Evolutionary conservation across 192 early-diverging fungal genomes (phyloP).

Genomic region (Backusella tuberculispora): DNA sequence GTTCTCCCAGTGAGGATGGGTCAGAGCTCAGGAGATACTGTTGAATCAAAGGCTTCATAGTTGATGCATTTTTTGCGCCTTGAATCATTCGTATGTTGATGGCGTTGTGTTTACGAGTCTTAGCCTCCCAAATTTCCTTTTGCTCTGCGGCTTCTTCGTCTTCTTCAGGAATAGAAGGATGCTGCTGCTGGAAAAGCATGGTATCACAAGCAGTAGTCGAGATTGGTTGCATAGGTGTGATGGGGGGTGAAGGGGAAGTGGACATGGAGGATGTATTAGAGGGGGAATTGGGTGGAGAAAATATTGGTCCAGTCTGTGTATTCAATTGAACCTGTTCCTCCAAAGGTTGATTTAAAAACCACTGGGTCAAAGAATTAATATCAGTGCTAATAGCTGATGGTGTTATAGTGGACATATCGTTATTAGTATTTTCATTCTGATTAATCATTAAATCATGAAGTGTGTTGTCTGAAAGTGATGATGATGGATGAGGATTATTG

Average conservation of each 20-base stretch:
- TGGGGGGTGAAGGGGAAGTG: slow-evolving; percentile 22
- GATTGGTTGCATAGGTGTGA: slow-evolving; percentile 3
- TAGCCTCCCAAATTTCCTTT: not conserved
- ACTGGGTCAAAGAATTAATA: not conserved
- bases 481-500: not conserved
- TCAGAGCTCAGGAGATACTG: slow-evolving; percentile 22
- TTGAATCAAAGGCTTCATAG: slow-evolving; percentile 26
- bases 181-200: slow-evolving; percentile 9
- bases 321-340: not conserved
- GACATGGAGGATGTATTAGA: slow-evolving; percentile 10
- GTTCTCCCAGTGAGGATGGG: slow-evolving; percentile 48
- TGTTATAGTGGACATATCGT: slow-evolving; percentile 18
- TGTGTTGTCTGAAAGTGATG: not conserved
- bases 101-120: slow-evolving; percentile 15
- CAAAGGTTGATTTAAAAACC: slow-evolving; percentile 11
- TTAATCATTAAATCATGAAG: slow-evolving; percentile 3
- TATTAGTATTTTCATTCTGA: not conserved
- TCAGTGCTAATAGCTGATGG: slow-evolving; percentile 10
- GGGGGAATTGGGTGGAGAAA: not conserved
- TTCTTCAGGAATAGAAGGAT: slow-evolving; percentile 26
- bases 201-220: not conserved
- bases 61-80: not conserved
- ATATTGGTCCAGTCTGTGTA: not conserved
- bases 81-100: slow-evolving; percentile 23
- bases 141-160: slow-evolving; percentile 12